Conservation (phyloP, 371 early-diverging fungal species). For the Saksenaea oblongispora region DNA sequence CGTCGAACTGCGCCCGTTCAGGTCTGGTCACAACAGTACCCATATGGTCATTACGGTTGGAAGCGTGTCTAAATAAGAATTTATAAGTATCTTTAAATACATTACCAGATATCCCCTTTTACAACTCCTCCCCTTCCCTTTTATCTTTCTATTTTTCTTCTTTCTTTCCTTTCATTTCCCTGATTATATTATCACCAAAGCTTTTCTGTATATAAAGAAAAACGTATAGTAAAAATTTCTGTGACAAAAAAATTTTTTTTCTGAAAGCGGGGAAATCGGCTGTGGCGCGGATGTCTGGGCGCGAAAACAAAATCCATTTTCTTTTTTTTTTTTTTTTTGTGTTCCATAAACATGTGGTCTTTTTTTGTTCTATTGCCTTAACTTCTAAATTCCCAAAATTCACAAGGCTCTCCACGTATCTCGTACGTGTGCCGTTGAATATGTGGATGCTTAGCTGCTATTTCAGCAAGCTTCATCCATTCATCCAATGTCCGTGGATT, state of each 20-base stretch:
- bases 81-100: no score
- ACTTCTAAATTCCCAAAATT: slow-evolving; percentile 18
- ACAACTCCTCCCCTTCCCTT: neutral
- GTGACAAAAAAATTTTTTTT: slow-evolving; percentile 1
- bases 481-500: slow-evolving; percentile 11
- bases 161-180: neutral
- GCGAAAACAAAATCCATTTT: neutral
- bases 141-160: neutral
- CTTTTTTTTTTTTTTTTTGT: neutral
- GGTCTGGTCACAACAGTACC: slow-evolving; percentile 41
- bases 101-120: no score
- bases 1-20: slow-evolving; percentile 17
- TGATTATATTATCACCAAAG: neutral
- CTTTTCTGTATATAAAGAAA: neutral
- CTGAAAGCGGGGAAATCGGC: neutral
- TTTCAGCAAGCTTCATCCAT: slow-evolving; percentile 12
- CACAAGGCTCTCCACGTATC: slow-evolving; percentile 14
- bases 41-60: slow-evolving; percentile 38
- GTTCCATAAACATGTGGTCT: neutral
- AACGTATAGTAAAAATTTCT: neutral
- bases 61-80: slow-evolving; percentile 30
- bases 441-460: slow-evolving; percentile 6
- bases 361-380: no score
- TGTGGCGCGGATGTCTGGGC: slow-evolving; percentile 1
- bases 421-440: slow-evolving; percentile 13